Conservation (phyloP, 1,139 yeast species). For the Scheffersomyces illinoinensis region DNA sequence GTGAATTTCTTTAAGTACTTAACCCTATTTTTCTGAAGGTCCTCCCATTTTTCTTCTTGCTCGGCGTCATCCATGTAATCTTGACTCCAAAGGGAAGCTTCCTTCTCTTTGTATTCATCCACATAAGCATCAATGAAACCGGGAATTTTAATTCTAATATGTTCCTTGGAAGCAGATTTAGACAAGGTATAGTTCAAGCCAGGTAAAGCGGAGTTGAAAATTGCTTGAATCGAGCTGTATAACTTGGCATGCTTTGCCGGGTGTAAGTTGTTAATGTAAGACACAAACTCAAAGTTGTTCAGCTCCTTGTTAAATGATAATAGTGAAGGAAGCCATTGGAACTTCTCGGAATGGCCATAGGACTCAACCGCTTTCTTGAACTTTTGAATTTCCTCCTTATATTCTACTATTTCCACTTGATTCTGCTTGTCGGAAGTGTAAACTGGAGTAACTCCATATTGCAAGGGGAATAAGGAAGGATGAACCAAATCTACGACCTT, state of each 20-base stretch:
- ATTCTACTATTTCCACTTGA: constrained; percentile 9
- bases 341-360: constrained; percentile 23
- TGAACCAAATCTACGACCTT: constrained; percentile 29
- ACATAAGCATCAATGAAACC: constrained; percentile 14
- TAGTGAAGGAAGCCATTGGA: constrained; percentile 36
- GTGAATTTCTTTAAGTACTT: neutral
- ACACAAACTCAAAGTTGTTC: constrained; percentile 18
- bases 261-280: constrained; percentile 44
- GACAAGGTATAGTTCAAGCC: constrained; percentile 32
- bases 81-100: neutral
- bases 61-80: constrained; percentile 5
- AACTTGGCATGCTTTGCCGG: constrained; percentile 25
- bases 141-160: constrained; percentile 18
- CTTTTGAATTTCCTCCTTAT: constrained; percentile 10
- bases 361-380: constrained; percentile 18
- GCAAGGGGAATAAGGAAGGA: constrained; percentile 43
- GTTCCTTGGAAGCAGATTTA: constrained; percentile 19
- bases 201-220: constrained; percentile 31
- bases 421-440: constrained; percentile 3
- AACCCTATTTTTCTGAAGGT: neutral
- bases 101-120: constrained; percentile 11
- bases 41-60: constrained; percentile 1
- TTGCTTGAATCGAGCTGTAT: constrained; percentile 27
- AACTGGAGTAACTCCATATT: constrained; percentile 34
- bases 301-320: constrained; percentile 11